Evolutionary conservation across 345 rosid genomes (phyloP), one percentile per base, ranked within the genome.

Genomic region (Trapa bicornis): DNA sequence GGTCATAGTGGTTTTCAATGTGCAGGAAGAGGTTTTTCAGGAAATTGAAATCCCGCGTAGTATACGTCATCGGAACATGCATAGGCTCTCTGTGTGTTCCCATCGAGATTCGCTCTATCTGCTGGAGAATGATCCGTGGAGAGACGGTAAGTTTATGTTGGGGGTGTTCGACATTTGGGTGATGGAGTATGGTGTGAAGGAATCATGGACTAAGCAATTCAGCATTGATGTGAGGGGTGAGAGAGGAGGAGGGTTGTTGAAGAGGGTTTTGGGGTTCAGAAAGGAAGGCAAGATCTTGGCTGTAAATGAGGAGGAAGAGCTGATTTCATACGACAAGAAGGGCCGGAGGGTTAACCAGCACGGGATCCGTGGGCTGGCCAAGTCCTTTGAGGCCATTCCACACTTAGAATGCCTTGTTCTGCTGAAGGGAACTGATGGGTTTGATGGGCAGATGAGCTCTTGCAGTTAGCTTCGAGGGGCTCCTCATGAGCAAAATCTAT

Each of bases 161-260:
- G 70, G 68, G 1, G 47, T 62, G 5, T 72, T 74, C 47, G 48
- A 56, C 68, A 65, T 81, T 56, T 81, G 85, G 85, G 72, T 74
- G 43, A 69, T 81, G 80, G 66, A 63, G 67, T 72, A 78, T 0
- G 71, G 79, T 0, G 48, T 13, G 1, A 47, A 50, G 1, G 68
- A 70, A 36, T 78, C 78, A 32, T 78, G 80, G 82, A 47, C 58
- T 29, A 78, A 70, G 61, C 61, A 52, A 53, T 64, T 69, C 58
- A 66, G 53, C 5, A 47, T 74, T 67, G 70, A 72, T 67, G 42
- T 78, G 1, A 0, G 47, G 37, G 64, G 16, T 10, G 47, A 32
- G 1, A 71, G 70, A 0, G 77, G 77, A 11, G 29, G 29, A 22
- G 29, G 29, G 29, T 22, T 22, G 29, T 43, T 78, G 0, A 72